A percentile compares a stretch with the other conserved stretches of the same genome.
Evolutionary conservation across 2,329 filamentous ascomycete species (phyloP).

Genomic region (Hypocrella siamensis): DNA sequence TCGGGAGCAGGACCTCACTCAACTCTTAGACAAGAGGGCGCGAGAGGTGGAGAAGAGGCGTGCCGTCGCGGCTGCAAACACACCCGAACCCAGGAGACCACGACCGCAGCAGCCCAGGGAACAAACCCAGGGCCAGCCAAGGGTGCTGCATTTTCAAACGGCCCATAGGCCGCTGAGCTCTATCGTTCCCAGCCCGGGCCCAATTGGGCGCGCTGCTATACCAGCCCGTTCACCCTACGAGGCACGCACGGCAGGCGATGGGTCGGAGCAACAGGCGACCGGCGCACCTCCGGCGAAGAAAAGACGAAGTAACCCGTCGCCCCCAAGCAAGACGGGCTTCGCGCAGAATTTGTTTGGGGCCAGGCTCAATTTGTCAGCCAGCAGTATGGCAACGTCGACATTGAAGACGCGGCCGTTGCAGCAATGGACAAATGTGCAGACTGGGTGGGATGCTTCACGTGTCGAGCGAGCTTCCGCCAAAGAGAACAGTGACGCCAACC

Average conservation of each 20-base stretch:
- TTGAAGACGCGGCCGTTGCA: constrained; percentile 7
- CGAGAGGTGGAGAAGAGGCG: constrained; percentile 38
- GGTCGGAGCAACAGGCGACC: too few relatives aligned
- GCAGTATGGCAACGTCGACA: constrained; percentile 5
- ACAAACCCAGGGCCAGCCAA: constrained; percentile 11
- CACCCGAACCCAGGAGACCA: constrained; percentile 7
- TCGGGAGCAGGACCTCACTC: constrained; percentile 62
- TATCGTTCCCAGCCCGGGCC: constrained; percentile 14
- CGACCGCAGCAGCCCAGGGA: constrained; percentile 7
- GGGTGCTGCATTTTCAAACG: constrained; percentile 17
- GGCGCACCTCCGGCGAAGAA: constrained; percentile 11
- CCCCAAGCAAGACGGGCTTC: constrained; percentile 17
- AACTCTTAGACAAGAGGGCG: constrained; percentile 53
- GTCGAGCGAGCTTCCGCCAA: constrained; percentile 1
- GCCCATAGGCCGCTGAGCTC: constrained; percentile 27
- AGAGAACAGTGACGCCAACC: constrained; percentile 5
- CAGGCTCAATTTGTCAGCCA: constrained; percentile 14
- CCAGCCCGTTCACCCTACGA: constrained; percentile 19
- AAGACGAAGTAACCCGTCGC: constrained; percentile 13
- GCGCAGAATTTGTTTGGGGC: constrained; percentile 20
- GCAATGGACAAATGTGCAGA: constrained; percentile 8
- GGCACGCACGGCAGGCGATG: constrained; percentile 9
- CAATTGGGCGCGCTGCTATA: constrained; percentile 17
- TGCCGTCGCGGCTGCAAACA: constrained; percentile 25
- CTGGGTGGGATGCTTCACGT: not conserved